A percentile compares a stretch with the other conserved stretches of the same genome.
Conservation (phyloP, 257 asterid species). For the Avicennia marina region DNA sequence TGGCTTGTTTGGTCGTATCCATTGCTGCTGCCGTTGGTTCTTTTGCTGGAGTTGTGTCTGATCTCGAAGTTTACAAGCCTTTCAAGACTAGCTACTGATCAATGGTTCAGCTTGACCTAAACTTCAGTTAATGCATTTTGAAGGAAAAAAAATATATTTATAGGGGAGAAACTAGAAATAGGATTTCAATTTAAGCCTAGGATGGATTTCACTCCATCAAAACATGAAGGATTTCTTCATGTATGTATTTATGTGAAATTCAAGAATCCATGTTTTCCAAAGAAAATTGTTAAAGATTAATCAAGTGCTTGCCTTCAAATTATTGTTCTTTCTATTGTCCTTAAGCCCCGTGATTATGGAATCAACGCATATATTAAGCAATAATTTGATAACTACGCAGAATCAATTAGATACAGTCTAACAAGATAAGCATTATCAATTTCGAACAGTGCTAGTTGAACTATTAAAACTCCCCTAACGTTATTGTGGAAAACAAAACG, state of each 20-base stretch:
- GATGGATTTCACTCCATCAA: not conserved
- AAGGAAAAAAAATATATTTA: not conserved
- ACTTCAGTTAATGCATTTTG: not conserved
- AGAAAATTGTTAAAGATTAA: not conserved
- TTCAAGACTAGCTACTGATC: constrained; percentile 27
- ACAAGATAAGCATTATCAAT: too few species aligned
- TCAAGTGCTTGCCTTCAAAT: not conserved
- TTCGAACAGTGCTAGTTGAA: too few species aligned
- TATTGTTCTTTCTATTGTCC: not conserved
- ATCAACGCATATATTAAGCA: not conserved
- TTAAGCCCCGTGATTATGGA: constrained; percentile 13
- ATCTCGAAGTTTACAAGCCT: constrained; percentile 43
- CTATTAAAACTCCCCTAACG: too few species aligned
- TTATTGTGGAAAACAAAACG: too few species aligned
- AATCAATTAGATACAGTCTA: not conserved
- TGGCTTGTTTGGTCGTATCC: constrained; percentile 35
- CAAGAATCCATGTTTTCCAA: not conserved
- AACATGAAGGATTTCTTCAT: not conserved
- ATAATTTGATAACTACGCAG: not conserved
- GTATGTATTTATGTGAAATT: constrained; percentile 15
- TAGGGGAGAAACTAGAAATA: not conserved
- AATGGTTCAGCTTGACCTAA: not conserved
- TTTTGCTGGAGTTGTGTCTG: constrained; percentile 44
- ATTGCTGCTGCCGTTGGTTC: constrained; percentile 51
- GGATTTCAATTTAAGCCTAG: not conserved